phyloP scores from a whole-genome alignment of 2,329 filamentous ascomycete species.

The Exophiala oligosperma region DNA sequence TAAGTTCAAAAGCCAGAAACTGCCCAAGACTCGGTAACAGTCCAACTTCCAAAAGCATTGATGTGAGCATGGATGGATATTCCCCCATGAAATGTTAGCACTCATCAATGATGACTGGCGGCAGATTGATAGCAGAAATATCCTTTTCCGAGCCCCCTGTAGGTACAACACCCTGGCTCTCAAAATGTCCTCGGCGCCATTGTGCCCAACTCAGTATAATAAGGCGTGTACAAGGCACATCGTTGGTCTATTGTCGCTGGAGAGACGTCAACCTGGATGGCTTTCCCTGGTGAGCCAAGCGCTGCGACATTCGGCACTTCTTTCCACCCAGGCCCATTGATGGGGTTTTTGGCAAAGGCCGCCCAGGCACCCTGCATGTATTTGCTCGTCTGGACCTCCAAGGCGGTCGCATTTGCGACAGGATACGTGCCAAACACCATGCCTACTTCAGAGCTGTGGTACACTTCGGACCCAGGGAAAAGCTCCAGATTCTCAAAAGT shows the following conservation, averaged over 20 bases:
- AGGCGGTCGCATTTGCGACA: conserved; percentile 21
- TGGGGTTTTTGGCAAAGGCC: conserved; percentile 31
- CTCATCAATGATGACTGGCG: too few species aligned
- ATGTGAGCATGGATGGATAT: too few species aligned
- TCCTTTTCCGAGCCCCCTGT: too few species aligned
- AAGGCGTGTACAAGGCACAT: conserved; percentile 3
- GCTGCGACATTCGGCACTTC: conserved; percentile 6
- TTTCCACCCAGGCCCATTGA: conserved; percentile 19
- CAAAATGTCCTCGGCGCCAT: too few species aligned
- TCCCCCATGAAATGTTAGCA: too few species aligned
- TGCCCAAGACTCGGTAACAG: too few species aligned
- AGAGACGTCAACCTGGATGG: not conserved
- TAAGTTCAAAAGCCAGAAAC: too few species aligned
- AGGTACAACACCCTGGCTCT: too few species aligned
- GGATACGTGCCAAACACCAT: conserved; percentile 34
- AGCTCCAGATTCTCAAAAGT: conserved; percentile 31
- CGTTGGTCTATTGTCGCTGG: conserved; percentile 2
- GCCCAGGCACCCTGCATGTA: conserved; percentile 33
- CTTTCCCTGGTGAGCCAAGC: not conserved
- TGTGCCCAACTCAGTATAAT: conserved; percentile 3
- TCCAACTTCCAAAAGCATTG: too few species aligned
- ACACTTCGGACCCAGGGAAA: conserved; percentile 31
- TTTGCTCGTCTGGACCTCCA: conserved; percentile 26
- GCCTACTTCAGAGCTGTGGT: conserved; percentile 36
- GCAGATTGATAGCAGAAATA: too few species aligned